Percentiles rank a stretch among this genome's conserved stretches.
phyloP scores from a whole-genome alignment of 2,329 filamentous ascomycete species.

The Leptographium lundbergii region DNA sequence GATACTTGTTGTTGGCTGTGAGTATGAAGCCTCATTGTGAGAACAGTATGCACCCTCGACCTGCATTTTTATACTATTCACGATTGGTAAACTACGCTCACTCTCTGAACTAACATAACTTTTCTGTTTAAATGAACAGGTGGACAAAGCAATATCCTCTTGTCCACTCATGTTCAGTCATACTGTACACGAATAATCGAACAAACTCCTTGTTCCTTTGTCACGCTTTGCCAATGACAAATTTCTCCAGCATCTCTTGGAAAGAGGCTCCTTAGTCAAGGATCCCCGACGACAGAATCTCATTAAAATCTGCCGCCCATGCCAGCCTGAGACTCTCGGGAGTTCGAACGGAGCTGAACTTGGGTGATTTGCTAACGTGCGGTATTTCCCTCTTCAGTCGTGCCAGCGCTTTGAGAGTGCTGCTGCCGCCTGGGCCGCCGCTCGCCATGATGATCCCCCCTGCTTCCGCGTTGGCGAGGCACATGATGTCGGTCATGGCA shows the following conservation, averaged over 20 bases:
- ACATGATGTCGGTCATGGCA: constrained; percentile 43
- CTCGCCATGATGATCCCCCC: constrained; percentile 34
- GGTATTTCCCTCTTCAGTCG: constrained; percentile 25
- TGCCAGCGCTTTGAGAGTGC: constrained; percentile 23
- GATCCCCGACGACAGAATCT: constrained; percentile 21
- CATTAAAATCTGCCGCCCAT: constrained; percentile 32
- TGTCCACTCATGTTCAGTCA: background rate
- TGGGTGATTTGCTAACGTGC: constrained; percentile 19
- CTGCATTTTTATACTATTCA: background rate
- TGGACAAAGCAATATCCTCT: background rate
- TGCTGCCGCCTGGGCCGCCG: constrained; percentile 10
- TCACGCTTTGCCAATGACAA: background rate
- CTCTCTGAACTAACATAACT: background rate
- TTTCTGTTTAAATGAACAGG: background rate
- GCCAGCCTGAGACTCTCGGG: constrained; percentile 14
- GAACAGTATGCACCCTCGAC: background rate
- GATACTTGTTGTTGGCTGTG: background rate
- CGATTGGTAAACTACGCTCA: background rate
- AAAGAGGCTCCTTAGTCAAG: background rate
- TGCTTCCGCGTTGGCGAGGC: constrained; percentile 25
- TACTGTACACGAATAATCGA: background rate
- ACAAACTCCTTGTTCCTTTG: background rate
- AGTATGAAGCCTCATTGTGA: background rate
- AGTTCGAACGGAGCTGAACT: background rate
- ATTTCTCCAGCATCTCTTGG: background rate